Percentiles rank a stretch among this genome's conserved stretches.
Conservation (phyloP, 1,284 basidiomycete species). For the Boletus mariae region DNA sequence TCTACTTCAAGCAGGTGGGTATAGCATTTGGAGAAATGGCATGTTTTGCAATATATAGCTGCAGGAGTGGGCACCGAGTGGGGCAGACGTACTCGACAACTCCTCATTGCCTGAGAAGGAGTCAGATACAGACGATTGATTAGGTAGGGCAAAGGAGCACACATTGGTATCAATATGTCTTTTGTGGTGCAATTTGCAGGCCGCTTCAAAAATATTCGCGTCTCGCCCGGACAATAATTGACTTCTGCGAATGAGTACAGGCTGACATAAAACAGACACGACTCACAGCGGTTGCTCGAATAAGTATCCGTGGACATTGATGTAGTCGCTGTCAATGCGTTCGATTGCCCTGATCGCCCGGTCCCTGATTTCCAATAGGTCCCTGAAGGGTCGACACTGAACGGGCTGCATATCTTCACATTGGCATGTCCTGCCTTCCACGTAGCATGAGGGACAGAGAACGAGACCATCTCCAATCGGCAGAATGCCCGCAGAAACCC, state of each 20-base stretch:
- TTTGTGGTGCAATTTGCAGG: slow-evolving; percentile 28
- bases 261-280: neutral
- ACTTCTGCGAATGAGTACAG: slow-evolving; percentile 21
- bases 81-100: slow-evolving; percentile 22
- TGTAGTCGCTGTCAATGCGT: slow-evolving; percentile 32
- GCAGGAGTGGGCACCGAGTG: slow-evolving; percentile 22
- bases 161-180: slow-evolving; percentile 20
- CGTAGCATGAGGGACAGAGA: slow-evolving; percentile 68
- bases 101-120: slow-evolving; percentile 14
- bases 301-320: slow-evolving; percentile 25
- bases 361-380: slow-evolving; percentile 40
- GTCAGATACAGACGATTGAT: slow-evolving; percentile 1
- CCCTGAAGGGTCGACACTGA: slow-evolving; percentile 46
- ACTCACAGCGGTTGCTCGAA: slow-evolving; percentile 24
- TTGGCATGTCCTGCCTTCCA: slow-evolving; percentile 64
- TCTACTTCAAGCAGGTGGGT: slow-evolving; percentile 42
- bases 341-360: slow-evolving; percentile 34
- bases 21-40: slow-evolving; percentile 51
- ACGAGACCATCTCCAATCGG: slow-evolving; percentile 43
- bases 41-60: slow-evolving; percentile 44
- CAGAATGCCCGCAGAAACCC: slow-evolving; percentile 15
- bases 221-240: slow-evolving; percentile 20
- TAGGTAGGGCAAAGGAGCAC: neutral
- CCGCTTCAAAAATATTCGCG: slow-evolving; percentile 34
- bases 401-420: slow-evolving; percentile 57